phyloP scores from a whole-genome alignment of 2,329 filamentous ascomycete species.

The Aspergillus quadricinctus region DNA sequence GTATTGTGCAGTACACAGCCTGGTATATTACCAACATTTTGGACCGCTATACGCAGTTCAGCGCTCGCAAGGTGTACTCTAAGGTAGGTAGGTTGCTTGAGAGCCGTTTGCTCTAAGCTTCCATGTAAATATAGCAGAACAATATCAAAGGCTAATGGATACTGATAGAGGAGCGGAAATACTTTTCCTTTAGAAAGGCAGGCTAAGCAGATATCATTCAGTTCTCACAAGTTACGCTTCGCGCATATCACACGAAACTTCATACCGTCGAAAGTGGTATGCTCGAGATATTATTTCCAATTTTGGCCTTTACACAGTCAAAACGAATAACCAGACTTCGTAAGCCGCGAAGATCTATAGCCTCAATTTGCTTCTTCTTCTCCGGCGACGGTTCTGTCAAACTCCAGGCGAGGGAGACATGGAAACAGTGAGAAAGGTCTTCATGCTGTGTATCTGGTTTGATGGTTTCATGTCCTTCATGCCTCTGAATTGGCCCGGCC shows the following conservation, averaged over 20 bases:
- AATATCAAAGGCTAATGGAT: background rate
- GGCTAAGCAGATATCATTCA: background rate
- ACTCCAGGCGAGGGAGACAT: conserved; percentile 87
- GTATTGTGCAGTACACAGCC: background rate
- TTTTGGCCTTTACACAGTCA: conserved; percentile 65
- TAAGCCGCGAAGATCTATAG: conserved; percentile 27
- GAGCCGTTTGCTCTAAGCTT: no score
- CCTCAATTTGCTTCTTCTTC: conserved; percentile 28
- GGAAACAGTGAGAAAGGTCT: conserved; percentile 61
- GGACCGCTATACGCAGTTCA: background rate
- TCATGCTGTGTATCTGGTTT: conserved; percentile 3
- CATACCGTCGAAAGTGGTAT: conserved; percentile 21
- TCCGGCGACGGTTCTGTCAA: conserved; percentile 52
- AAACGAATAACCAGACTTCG: conserved; percentile 50
- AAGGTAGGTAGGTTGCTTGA: background rate
- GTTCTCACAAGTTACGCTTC: background rate
- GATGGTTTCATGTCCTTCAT: background rate
- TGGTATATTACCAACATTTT: background rate
- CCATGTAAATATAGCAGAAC: no score
- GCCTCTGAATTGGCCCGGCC: background rate
- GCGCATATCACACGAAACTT: conserved; percentile 9
- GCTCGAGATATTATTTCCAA: conserved; percentile 62
- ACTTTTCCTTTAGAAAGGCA: background rate
- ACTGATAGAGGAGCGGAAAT: background rate
- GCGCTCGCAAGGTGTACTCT: background rate